Evolutionary conservation across 192 early-diverging fungal genomes (phyloP).

Genomic region (Pilaira anomala): DNA sequence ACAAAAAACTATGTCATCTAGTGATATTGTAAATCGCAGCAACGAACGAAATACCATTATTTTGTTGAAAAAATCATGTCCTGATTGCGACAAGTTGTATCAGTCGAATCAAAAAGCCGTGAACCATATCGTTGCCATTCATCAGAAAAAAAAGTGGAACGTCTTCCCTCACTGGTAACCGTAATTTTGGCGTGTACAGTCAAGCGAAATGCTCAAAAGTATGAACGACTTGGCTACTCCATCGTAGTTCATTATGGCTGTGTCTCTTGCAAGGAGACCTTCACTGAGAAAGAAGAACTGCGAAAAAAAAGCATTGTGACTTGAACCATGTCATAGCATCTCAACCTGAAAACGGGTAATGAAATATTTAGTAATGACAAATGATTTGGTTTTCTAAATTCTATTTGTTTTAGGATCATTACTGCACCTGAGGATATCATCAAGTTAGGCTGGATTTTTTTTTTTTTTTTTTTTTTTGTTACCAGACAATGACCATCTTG

Average conservation of each 20-base stretch:
- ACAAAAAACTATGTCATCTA: too few relatives aligned
- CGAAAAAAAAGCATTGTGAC: constrained; percentile 14
- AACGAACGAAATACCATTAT: too few relatives aligned
- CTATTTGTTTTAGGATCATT: constrained; percentile 16
- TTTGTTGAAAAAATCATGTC: too few relatives aligned
- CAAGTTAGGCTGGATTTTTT: constrained; percentile 20
- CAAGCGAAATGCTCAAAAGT: constrained; percentile 18
- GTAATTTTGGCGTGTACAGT: constrained; percentile 15
- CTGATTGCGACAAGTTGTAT: too few relatives aligned
- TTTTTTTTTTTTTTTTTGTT: too few relatives aligned
- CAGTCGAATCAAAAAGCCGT: too few relatives aligned
- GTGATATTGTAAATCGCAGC: too few relatives aligned
- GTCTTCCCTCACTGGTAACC: background rate
- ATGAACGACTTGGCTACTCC: constrained; percentile 18
- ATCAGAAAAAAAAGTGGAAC: constrained; percentile 5
- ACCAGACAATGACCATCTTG: constrained; percentile 19
- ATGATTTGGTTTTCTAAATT: constrained; percentile 17
- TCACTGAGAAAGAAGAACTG: constrained; percentile 15
- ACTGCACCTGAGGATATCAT: constrained; percentile 19
- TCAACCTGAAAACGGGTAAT: constrained; percentile 21
- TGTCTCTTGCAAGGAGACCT: constrained; percentile 17
- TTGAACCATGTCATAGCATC: constrained; percentile 15
- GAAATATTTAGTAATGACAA: constrained; percentile 14
- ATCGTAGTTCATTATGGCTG: constrained; percentile 15
- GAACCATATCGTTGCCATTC: background rate